Conservation (phyloP, 352 stramenopile genomes). For the Phytophthora cryptogea region DNA sequence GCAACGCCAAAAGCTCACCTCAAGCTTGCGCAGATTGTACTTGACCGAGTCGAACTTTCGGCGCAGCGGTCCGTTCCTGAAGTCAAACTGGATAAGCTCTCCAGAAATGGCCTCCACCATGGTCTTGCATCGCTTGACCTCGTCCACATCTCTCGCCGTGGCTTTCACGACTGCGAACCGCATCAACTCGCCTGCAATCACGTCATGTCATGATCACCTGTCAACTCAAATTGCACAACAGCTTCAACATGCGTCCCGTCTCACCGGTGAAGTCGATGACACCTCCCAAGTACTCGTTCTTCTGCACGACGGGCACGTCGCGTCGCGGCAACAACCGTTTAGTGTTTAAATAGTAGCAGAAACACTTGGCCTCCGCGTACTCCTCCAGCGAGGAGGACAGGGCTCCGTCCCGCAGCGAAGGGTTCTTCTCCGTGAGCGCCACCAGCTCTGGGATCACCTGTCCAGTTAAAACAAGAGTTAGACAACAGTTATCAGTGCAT, state of each 20-base stretch:
- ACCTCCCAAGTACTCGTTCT: conserved; percentile 94
- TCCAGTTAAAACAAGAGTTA: conserved; percentile 6
- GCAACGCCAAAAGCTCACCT: conserved; percentile 45
- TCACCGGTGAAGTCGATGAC: conserved; percentile 94
- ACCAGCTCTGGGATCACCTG: conserved; percentile 81
- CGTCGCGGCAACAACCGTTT: conserved; percentile 60
- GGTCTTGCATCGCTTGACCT: conserved; percentile 79
- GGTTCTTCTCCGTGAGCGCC: conserved; percentile 80
- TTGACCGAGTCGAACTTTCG: conserved; percentile 96
- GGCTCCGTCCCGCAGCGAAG: conserved; percentile 76
- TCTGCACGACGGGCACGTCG: conserved; percentile 56
- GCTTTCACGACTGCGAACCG: conserved; percentile 90
- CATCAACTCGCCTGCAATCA: conserved; percentile 81
- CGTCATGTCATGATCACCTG: neutral
- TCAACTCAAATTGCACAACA: neutral
- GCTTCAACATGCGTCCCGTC: conserved; percentile 10
- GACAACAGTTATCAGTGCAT: neutral
- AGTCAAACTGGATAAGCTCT: conserved; percentile 94
- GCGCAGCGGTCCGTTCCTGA: conserved; percentile 92
- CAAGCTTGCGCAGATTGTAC: conserved; percentile 93
- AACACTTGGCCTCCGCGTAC: conserved; percentile 94
- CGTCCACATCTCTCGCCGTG: conserved; percentile 80
- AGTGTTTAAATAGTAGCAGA: conserved; percentile 81
- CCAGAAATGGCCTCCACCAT: conserved; percentile 90
- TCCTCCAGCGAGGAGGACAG: conserved; percentile 92